Conservation (phyloP, 192 early-diverging fungal genomes). For the Dissophora ornata region DNA sequence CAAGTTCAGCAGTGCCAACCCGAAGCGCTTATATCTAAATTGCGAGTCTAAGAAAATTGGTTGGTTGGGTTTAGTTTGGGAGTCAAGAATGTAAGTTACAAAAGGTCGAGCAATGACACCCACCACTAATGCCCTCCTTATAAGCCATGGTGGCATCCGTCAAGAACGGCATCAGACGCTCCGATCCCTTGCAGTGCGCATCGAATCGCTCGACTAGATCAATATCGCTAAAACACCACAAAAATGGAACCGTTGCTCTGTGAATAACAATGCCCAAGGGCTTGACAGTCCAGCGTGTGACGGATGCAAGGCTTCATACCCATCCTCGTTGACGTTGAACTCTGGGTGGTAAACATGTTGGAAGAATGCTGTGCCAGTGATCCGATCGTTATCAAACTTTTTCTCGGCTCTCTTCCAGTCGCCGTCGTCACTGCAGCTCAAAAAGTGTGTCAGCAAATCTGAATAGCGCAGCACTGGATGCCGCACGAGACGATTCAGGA, state of each 20-base stretch:
- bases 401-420: conserved; percentile 56
- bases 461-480: conserved; percentile 59
- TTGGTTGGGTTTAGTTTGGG: too few species aligned
- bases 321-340: conserved; percentile 57
- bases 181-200: conserved; percentile 49
- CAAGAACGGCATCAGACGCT: conserved; percentile 55
- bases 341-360: conserved; percentile 61
- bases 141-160: conserved; percentile 48
- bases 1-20: conserved; percentile 46
- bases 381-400: conserved; percentile 55
- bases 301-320: conserved; percentile 23
- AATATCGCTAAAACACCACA: conserved; percentile 29
- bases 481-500: conserved; percentile 55
- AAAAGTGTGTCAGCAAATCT: conserved; percentile 56
- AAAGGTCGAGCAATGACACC: not conserved
- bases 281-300: too few species aligned
- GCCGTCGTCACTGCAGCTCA: conserved; percentile 55
- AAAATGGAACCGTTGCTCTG: not conserved
- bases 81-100: too few species aligned
- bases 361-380: conserved; percentile 53
- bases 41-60: conserved; percentile 54
- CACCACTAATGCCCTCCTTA: conserved; percentile 52
- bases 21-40: conserved; percentile 49
- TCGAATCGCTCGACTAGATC: conserved; percentile 52
- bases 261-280: not conserved